Base-by-base conservation (phyloP, 441 rosid genomes). In the Biscutella laevigata region DNA sequence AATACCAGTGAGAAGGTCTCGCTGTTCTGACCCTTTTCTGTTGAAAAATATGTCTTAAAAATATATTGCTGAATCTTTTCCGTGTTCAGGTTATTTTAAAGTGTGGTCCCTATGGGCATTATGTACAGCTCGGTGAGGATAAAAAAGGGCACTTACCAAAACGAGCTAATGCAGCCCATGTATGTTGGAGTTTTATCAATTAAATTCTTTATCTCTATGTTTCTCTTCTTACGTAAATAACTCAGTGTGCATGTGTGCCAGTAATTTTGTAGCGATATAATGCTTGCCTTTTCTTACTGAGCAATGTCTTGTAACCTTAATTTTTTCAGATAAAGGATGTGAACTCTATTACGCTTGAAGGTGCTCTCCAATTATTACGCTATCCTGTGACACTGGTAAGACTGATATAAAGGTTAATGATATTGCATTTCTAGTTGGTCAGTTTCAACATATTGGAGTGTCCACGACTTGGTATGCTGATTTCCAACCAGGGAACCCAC, bases 111-210 rank as follows among this genome's bases (percentile, higher is more conserved):
- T 92, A 86, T 52, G 99, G 99, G 70, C 51, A 43, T 72, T 88
- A 92, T 61, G 78, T 92, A 54, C 99, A 92, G 74, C 95, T 92
- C 51, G 97, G 97, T 29, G 97, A 92, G 57, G 90, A 88, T 68
- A 86, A 75, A 61, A 82, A 61, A 34, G 92, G 84, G 36, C 80
- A 73, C 64, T 19, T 68, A 32, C 97, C 97, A 52, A 79, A 88
- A 80, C 78, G 99, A 59, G 79, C 95, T 33, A 81, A 85, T 32
- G 74, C 73, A 57, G 64, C 92, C 70, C 95, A 84, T 68, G 99
- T 92, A 75, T 34, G 77, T 32, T 34, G 46, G 35, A 41, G 25
- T 42, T 60, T 48, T 54, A 37, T 53, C 66, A 45, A 9, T 27
- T 28, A 1, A 35, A 13, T 9, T 25, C 13, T 4, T 21, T n/a